Evolutionary conservation across 179 eudicot genomes (phyloP), one percentile per base, ranked within the genome.

Genomic region (Nepenthes alata): DNA sequence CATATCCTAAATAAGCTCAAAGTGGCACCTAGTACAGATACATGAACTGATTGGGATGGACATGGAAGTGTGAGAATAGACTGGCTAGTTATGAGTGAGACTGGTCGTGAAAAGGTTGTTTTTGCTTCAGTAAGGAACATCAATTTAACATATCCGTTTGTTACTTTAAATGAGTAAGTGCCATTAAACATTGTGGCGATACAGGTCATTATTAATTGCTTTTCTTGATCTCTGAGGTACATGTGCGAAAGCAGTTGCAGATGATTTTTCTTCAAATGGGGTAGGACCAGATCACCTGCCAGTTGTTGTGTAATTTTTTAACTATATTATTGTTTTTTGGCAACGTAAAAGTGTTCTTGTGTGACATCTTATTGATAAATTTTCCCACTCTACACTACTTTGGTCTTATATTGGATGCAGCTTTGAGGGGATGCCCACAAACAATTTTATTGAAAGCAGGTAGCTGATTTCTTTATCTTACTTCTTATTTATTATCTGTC

Each of bases 401-500:
- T 5, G 25, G 25, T 25, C 25, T 25, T 25, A 9, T 63, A 41
- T 12, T 34, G 34, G 51, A n/a, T 74, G 75, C 90, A 93, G 98
- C 49, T 93, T 93, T 57, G 98, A 93, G 78, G 98, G 89, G 77
- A 93, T 93, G 98, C 93, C 96, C 39, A 93, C 98, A 49, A 82
- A 89, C 75, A 85, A 85, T 74, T 93, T 67, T 76, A 90, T 85
- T 14, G 98, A 93, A 72, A 89, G 96, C 97, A 93, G 98, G 98
- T 93, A 75, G 54, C 35, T 55, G 11, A 51, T 44, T 25, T 11
- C 8, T 38, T 44, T 48, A 58, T 38, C 62, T 37, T 38, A n/a
- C 4, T 57, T n/a, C 44, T 55, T 37, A 11, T 10, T 41, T 2
- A 6, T 10, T 53, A 14, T 4, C 13, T 36, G 36, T 6, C 2